Evolutionary conservation across 768 basidiomycete genomes (phyloP), one percentile per base, ranked within the genome.

Genomic region (Rhodosporidiobolus odoratus): DNA sequence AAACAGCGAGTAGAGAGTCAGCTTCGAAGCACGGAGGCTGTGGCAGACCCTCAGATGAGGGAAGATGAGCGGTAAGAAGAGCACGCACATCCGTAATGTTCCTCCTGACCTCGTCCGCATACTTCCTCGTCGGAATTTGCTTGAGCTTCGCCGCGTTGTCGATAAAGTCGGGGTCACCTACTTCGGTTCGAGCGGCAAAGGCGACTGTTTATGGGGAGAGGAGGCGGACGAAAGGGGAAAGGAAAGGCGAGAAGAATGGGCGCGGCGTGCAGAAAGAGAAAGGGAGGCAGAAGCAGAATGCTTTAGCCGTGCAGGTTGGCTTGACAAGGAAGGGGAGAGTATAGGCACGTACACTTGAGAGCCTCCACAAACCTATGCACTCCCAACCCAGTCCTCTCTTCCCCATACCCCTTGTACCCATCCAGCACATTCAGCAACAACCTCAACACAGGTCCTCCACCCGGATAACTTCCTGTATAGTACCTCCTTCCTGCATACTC

Each of bases 361-460:
- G 86, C 85, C 79, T 98, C 96, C 21, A 97, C 82, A 8, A 90
- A 78, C 56, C 93, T 84, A 78, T 98, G 96, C 4, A 85, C 82
- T 72, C 86, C 89, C 23, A 91, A 78, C 1, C 83, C 82, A n/a
- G 83, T 87, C 72, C 82, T 79, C 54, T 86, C 86, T 35, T 81
- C 80, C 25, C 83, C 73, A 45, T 83, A 76, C 61, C 83, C 81
- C 76, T 77, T 75, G 75, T 85, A 97, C n/a, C 84, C 83, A 77
- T 96, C 93, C 56, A 95, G 81, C 27, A 93, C 78, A 77, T 97
- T 96, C n/a, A 98, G 81, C 84, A 97, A 89, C 77, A 92, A 89
- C 48, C 96, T 81, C 50, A 98, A 81, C n/a, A 90, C 90, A 12
- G 90, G 88, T 9, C 95, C 94, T 17, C 89, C 81, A 12, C 89